Percentiles rank a stretch among this genome's conserved stretches.
Conservation (phyloP, 2,329 filamentous ascomycete species). For the Apiospora arundinis region DNA sequence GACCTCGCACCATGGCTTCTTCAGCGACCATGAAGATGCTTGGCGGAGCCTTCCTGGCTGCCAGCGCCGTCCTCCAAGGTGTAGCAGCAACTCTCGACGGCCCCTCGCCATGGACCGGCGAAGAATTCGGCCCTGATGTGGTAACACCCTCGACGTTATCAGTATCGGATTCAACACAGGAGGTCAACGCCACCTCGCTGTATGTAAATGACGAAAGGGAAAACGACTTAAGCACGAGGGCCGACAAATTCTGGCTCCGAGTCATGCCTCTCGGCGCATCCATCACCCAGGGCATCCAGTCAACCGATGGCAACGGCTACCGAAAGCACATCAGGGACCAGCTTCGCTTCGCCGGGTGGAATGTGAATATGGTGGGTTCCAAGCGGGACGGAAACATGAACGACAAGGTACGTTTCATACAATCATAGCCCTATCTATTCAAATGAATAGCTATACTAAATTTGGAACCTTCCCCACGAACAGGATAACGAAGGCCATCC, state of each 20-base stretch:
- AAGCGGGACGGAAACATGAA: slow-evolving; percentile 23
- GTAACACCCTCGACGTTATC: background rate
- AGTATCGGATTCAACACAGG: background rate
- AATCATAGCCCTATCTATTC: background rate
- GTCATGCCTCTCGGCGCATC: slow-evolving; percentile 30
- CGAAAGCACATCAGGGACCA: slow-evolving; percentile 22
- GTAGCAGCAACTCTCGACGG: background rate
- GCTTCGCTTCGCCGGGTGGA: slow-evolving; percentile 21
- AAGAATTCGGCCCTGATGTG: slow-evolving; percentile 2
- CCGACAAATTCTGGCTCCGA: slow-evolving; percentile 19
- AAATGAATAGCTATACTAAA: background rate
- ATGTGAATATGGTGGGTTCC: slow-evolving; percentile 26
- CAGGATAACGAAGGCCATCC: slow-evolving; percentile 23
- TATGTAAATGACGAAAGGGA: background rate
- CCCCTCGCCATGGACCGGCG: background rate
- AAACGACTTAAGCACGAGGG: background rate
- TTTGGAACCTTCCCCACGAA: background rate
- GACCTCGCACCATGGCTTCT: background rate
- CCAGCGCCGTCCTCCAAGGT: slow-evolving; percentile 18
- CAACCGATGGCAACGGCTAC: slow-evolving; percentile 28
- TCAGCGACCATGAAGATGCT: slow-evolving; percentile 1
- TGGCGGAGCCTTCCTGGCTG: slow-evolving; percentile 10
- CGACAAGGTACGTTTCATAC: slow-evolving; percentile 16
- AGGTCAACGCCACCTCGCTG: background rate
- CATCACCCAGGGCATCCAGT: slow-evolving; percentile 28